Evolutionary conservation across 352 stramenopile species (phyloP).

Genomic region (Phytopythium litorale): DNA sequence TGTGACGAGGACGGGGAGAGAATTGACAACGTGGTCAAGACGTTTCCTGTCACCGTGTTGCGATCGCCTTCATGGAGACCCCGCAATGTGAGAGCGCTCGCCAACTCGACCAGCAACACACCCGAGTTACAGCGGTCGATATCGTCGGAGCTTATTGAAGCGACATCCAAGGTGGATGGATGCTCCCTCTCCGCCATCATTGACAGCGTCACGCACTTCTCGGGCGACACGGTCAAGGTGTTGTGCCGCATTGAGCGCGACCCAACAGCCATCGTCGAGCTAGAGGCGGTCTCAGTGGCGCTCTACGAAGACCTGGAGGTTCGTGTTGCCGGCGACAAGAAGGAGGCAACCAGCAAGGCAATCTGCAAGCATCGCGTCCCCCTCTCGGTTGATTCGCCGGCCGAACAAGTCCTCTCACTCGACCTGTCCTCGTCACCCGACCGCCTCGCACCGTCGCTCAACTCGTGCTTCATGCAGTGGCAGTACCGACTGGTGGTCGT

Average conservation of each 20-base stretch:
- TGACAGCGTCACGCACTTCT: constrained; percentile 3
- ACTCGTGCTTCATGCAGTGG: constrained; percentile 8
- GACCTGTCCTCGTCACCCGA: not conserved
- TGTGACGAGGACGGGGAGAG: not conserved
- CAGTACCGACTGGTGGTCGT: constrained; percentile 4
- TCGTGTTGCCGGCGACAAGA: not conserved
- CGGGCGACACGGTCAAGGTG: constrained; percentile 3
- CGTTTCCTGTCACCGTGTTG: not conserved
- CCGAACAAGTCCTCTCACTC: not conserved
- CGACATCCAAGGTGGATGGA: not conserved
- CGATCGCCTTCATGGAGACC: not conserved
- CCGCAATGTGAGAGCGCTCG: constrained; percentile 2
- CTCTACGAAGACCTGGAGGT: not conserved
- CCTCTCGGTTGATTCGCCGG: not conserved
- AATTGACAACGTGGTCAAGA: not conserved
- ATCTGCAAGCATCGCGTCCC: not conserved
- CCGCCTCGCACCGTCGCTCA: not conserved
- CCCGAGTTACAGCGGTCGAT: not conserved
- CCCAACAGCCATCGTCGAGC: not conserved
- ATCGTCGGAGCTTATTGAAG: not conserved
- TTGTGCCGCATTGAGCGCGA: constrained; percentile 3
- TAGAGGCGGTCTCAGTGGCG: not conserved
- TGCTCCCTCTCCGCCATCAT: constrained; percentile 3
- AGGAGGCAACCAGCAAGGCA: not conserved
- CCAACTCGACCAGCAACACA: not conserved